Percentiles rank a stretch among this genome's conserved stretches.
Evolutionary conservation across 257 asterid genomes (phyloP).

Genomic region (Agastache rugosa): DNA sequence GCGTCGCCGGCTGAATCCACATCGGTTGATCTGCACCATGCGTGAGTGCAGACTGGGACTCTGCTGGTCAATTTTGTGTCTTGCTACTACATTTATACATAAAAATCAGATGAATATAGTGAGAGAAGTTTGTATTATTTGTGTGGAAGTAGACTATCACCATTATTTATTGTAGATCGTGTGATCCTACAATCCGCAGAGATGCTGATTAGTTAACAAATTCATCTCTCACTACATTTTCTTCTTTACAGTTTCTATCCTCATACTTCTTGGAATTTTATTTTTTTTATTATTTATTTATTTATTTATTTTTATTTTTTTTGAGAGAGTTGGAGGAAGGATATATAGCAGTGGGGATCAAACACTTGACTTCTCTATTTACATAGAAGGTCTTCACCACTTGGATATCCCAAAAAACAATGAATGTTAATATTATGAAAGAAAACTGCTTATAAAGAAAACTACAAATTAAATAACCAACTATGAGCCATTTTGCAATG

Average conservation of each 20-base stretch:
- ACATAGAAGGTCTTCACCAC: too few species aligned
- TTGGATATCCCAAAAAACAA: too few species aligned
- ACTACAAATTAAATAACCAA: too few species aligned
- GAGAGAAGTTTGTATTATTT: constrained; percentile 16
- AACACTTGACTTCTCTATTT: too few species aligned
- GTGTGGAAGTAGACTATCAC: neutral
- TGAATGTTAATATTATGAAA: too few species aligned
- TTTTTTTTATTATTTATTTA: neutral
- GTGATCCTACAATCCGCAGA: neutral
- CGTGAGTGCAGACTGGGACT: constrained; percentile 31
- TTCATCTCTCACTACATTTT: neutral
- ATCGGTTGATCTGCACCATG: neutral
- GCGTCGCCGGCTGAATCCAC: constrained; percentile 1
- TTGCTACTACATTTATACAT: constrained; percentile 31
- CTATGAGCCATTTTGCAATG: too few species aligned
- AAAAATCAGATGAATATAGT: constrained; percentile 27
- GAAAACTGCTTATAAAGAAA: too few species aligned
- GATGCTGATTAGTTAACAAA: constrained; percentile 14
- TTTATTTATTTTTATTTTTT: too few species aligned
- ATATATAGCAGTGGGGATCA: too few species aligned
- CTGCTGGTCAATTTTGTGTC: constrained; percentile 40
- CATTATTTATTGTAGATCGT: constrained; percentile 30
- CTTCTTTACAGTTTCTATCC: neutral
- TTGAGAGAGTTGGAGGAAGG: too few species aligned
- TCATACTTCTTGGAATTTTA: neutral